These are phyloP conservation scores for Talaromyces albobiverticillius DNA, from an alignment of 2,329 filamentous ascomycete genomes.

Conservation along the genomic window DNA sequence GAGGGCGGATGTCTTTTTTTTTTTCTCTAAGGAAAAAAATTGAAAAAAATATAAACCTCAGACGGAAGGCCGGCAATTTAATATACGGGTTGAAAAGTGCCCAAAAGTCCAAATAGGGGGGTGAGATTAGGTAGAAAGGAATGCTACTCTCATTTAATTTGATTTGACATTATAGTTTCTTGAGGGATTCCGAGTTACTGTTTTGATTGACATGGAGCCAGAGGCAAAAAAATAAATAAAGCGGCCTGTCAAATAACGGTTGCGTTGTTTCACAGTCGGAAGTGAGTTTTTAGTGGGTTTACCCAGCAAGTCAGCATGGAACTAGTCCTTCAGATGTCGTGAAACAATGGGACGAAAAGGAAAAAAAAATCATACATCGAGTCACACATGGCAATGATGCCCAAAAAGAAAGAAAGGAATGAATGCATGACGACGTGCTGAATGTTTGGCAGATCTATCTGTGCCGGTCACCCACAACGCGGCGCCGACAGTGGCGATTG, in stretches of 20 bases:
- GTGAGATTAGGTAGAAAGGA: neutral
- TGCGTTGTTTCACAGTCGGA: no score
- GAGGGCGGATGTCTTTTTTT: no score
- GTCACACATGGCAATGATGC: neutral
- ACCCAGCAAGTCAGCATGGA: no score
- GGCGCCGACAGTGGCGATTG: neutral
- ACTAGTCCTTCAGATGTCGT: neutral
- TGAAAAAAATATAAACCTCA: neutral
- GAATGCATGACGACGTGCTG: neutral
- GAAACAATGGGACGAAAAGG: neutral
- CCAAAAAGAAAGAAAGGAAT: neutral
- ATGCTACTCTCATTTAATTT: neutral
- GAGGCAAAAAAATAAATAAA: no score
- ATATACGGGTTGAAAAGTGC: no score
- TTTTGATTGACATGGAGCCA: neutral
- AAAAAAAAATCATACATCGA: neutral
- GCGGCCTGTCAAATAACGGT: no score
- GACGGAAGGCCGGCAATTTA: neutral
- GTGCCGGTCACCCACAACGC: neutral
- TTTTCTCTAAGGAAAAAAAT: no score
- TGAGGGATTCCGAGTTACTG: no score
- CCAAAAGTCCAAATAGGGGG: neutral
- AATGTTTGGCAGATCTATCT: no score
- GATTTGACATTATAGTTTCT: no score
- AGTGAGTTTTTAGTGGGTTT: no score